Evolutionary conservation across 73 alveolate species (phyloP).

Genomic region (Paramecium sonneborni): DNA sequence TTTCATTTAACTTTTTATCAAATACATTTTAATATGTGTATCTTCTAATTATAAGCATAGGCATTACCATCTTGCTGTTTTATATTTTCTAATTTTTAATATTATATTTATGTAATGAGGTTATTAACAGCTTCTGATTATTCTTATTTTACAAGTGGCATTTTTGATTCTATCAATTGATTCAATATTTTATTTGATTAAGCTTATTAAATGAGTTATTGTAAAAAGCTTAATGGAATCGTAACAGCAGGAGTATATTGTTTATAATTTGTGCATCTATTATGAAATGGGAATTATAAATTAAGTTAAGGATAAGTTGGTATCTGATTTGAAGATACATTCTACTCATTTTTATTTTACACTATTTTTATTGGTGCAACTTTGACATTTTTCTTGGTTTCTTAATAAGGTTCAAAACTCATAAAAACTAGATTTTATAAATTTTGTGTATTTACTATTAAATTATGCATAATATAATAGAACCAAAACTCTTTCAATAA

Average conservation of each 20-base stretch:
- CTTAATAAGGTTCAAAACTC: neutral
- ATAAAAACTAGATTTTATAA: neutral
- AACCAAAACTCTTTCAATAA: no score
- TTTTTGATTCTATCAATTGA: neutral
- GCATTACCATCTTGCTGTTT: neutral
- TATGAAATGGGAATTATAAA: neutral
- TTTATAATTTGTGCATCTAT: neutral
- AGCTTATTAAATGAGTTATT: conserved; percentile 8
- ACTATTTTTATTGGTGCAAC: conserved; percentile 2
- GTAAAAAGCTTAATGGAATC: conserved; percentile 32
- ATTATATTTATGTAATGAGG: conserved; percentile 39
- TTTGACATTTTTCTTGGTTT: neutral
- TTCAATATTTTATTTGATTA: neutral
- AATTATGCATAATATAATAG: neutral
- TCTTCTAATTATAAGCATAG: neutral
- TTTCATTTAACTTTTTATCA: neutral
- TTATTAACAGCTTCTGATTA: conserved; percentile 10
- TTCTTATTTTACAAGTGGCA: neutral
- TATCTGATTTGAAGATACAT: neutral
- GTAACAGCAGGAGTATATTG: conserved; percentile 14
- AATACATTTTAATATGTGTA: neutral
- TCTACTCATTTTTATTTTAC: neutral
- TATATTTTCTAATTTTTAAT: neutral
- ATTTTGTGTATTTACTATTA: neutral
- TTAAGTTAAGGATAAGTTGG: neutral